Percentiles rank a stretch among this genome's conserved stretches.
Evolutionary conservation across 2,329 filamentous ascomycete genomes (phyloP).

Genomic region (Aspergillus chevalieri): DNA sequence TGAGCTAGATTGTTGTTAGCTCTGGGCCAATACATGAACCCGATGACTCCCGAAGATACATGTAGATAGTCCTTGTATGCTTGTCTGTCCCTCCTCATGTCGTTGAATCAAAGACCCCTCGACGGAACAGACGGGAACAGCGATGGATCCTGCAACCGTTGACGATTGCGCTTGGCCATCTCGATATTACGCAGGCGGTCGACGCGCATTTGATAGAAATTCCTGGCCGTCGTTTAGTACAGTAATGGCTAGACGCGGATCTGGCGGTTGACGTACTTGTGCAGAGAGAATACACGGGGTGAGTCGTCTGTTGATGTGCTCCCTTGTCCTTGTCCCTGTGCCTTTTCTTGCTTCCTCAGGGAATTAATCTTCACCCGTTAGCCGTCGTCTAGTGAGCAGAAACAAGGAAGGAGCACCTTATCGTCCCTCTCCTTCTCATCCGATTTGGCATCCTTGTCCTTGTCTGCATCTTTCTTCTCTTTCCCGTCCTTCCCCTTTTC

Average conservation of each 20-base stretch:
- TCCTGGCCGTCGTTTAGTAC: constrained; percentile 42
- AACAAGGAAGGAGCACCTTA: constrained; percentile 38
- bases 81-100: not conserved
- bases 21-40: too few relatives aligned
- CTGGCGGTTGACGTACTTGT: constrained; percentile 53
- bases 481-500: constrained; percentile 46
- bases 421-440: constrained; percentile 47
- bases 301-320: constrained; percentile 51
- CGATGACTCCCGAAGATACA: too few relatives aligned
- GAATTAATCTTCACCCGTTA: constrained; percentile 28
- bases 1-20: too few relatives aligned
- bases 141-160: constrained; percentile 69
- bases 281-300: constrained; percentile 74
- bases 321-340: not conserved
- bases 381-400: constrained; percentile 3
- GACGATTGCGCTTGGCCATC: constrained; percentile 70
- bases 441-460: constrained; percentile 30
- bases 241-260: not conserved
- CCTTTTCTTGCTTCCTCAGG: constrained; percentile 39
- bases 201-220: constrained; percentile 80
- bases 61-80: not conserved
- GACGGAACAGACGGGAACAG: constrained; percentile 83
- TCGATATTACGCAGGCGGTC: constrained; percentile 74
- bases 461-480: constrained; percentile 35
- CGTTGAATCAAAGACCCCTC: constrained; percentile 34